These are phyloP conservation scores for Dissophora globulifera DNA, from an alignment of 192 early-diverging fungal species.

Conservation along the genomic window DNA sequence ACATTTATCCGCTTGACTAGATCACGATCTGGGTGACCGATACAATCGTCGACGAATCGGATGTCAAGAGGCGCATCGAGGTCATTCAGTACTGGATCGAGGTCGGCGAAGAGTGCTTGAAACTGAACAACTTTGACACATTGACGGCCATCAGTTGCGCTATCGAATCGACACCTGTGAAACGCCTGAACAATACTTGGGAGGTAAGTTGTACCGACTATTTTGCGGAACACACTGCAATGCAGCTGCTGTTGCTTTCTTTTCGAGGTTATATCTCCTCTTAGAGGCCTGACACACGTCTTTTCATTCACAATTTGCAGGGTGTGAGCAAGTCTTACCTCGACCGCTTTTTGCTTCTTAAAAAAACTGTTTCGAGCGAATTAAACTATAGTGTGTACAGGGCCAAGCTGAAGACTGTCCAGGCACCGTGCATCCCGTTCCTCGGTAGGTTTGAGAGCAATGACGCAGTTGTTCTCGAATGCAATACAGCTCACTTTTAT, in stretches of 20 bases:
- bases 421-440: slow-evolving; percentile 45
- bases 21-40: slow-evolving; percentile 67
- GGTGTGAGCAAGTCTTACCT: slow-evolving; percentile 36
- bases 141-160: slow-evolving; percentile 38
- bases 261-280: background rate
- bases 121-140: slow-evolving; percentile 49
- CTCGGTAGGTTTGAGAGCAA: slow-evolving; percentile 14
- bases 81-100: slow-evolving; percentile 85
- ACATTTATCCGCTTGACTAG: background rate
- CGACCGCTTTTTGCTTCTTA: slow-evolving; percentile 30
- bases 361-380: slow-evolving; percentile 34
- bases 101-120: slow-evolving; percentile 63
- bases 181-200: slow-evolving; percentile 46
- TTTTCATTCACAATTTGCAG: no score
- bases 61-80: slow-evolving; percentile 73
- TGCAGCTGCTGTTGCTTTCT: no score
- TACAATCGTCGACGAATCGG: slow-evolving; percentile 76
- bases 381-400: slow-evolving; percentile 31
- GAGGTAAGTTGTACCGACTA: slow-evolving; percentile 44
- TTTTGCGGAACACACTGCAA: no score
- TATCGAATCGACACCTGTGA: slow-evolving; percentile 42
- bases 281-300: background rate
- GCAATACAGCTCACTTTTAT: background rate
- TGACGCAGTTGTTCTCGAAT: no score
- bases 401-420: slow-evolving; percentile 41